Conservation (phyloP, 208 protist genomes). For the Trypanosoma boissoni region DNA sequence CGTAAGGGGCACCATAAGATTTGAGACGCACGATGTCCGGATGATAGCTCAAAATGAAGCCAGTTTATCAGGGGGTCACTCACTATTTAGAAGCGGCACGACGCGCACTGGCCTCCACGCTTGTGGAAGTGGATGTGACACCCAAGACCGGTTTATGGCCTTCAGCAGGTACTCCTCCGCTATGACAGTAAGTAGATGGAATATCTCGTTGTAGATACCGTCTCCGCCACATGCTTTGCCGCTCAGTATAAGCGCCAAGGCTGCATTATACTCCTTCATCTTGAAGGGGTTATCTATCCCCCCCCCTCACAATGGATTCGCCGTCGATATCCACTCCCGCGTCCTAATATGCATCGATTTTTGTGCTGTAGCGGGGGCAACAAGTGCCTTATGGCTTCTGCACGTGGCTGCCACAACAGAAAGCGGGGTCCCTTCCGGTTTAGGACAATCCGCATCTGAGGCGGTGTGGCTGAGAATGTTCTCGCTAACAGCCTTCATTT, state of each 20-base stretch:
- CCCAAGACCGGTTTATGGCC: slow-evolving; percentile 1
- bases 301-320: not conserved
- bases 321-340: not conserved
- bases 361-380: not conserved
- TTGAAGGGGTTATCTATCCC: slow-evolving; percentile 1
- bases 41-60: slow-evolving; percentile 1
- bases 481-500: not conserved
- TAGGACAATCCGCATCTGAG: not conserved
- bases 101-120: not conserved
- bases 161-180: slow-evolving; percentile 1
- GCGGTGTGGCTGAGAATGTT: not conserved
- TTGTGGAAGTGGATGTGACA: not conserved
- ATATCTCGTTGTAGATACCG: slow-evolving; percentile 7
- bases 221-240: slow-evolving; percentile 6
- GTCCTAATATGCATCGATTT: not conserved
- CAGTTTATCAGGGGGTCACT: not conserved
- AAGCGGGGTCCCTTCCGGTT: not conserved
- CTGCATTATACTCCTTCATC: slow-evolving; percentile 4
- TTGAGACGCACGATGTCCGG: not conserved
- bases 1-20: not conserved
- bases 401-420: not conserved
- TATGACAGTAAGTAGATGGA: not conserved
- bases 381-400: not conserved
- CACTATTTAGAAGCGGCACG: slow-evolving; percentile 1
- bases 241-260: not conserved